Conservation (phyloP, 495 filamentous ascomycete species). For the Massariosphaeria phaeospora region DNA sequence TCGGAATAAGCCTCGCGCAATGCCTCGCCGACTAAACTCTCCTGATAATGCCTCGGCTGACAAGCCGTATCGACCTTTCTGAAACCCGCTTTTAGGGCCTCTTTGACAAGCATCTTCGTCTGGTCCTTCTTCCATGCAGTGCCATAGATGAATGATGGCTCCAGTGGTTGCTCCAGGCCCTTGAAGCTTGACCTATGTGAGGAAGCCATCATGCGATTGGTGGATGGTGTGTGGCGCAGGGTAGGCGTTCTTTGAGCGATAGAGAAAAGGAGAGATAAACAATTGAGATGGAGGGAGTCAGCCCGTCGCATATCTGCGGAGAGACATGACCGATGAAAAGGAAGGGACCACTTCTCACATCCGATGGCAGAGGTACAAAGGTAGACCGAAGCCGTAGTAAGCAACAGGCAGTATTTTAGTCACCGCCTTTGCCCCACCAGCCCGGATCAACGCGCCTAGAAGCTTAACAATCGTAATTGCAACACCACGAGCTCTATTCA, state of each 20-base stretch:
- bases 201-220: constrained; percentile 23
- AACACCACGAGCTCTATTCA: background rate
- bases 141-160: constrained; percentile 66
- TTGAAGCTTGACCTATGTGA: background rate
- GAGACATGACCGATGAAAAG: too few species aligned
- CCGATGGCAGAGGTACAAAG: too few species aligned
- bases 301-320: too few species aligned
- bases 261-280: background rate
- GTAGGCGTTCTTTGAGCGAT: background rate
- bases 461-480: background rate
- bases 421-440: constrained; percentile 13
- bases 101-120: constrained; percentile 61
- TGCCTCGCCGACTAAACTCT: constrained; percentile 63
- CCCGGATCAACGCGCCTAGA: background rate
- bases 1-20: constrained; percentile 55
- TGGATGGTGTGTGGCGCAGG: background rate
- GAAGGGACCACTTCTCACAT: too few species aligned
- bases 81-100: constrained; percentile 67
- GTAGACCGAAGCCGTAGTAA: too few species aligned
- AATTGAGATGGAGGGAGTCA: too few species aligned
- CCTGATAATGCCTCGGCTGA: constrained; percentile 74
- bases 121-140: constrained; percentile 83
- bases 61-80: constrained; percentile 72
- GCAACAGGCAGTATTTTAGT: too few species aligned
- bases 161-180: constrained; percentile 39